Evolutionary conservation across 1,139 yeast species (phyloP).

Genomic region (Sugiyamaella sp.): DNA sequence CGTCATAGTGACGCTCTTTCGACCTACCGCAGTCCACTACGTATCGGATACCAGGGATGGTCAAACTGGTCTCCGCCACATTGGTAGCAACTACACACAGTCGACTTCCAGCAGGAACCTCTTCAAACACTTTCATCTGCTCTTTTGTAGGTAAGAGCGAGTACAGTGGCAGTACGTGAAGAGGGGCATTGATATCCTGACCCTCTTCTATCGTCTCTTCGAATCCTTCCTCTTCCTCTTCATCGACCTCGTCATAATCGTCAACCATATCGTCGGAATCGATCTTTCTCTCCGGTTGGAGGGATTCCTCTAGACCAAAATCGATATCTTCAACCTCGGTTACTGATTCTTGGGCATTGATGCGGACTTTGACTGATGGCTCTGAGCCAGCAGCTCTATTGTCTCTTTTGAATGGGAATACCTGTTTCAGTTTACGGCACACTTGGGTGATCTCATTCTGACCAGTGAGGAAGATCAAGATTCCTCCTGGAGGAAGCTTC

Average conservation of each 20-base stretch:
- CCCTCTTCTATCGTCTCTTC: constrained; percentile 78
- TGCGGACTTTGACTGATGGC: constrained; percentile 45
- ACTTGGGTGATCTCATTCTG: constrained; percentile 84
- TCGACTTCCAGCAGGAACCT: constrained; percentile 83
- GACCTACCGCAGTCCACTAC: constrained; percentile 96
- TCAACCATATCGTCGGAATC: constrained; percentile 49
- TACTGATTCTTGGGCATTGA: constrained; percentile 63
- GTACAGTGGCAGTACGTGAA: constrained; percentile 89
- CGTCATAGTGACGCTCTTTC: constrained; percentile 82
- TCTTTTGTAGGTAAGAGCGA: constrained; percentile 90
- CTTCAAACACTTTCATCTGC: constrained; percentile 90
- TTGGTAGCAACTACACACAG: constrained; percentile 94
- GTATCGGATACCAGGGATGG: constrained; percentile 93
- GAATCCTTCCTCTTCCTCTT: constrained; percentile 85
- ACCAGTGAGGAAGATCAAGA: constrained; percentile 88
- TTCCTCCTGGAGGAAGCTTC: constrained; percentile 90
- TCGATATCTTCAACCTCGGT: constrained; percentile 90
- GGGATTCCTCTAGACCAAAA: constrained; percentile 53
- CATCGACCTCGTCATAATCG: constrained; percentile 51
- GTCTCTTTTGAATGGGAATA: constrained; percentile 64
- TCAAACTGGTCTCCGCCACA: constrained; percentile 96
- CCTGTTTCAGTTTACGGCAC: constrained; percentile 67
- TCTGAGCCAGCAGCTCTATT: constrained; percentile 24
- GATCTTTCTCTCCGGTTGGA: constrained; percentile 36
- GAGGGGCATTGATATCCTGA: constrained; percentile 77